These are phyloP conservation scores for Mucor circinelloides DNA, from an alignment of 371 early-diverging fungal species.

Conservation along the genomic window DNA sequence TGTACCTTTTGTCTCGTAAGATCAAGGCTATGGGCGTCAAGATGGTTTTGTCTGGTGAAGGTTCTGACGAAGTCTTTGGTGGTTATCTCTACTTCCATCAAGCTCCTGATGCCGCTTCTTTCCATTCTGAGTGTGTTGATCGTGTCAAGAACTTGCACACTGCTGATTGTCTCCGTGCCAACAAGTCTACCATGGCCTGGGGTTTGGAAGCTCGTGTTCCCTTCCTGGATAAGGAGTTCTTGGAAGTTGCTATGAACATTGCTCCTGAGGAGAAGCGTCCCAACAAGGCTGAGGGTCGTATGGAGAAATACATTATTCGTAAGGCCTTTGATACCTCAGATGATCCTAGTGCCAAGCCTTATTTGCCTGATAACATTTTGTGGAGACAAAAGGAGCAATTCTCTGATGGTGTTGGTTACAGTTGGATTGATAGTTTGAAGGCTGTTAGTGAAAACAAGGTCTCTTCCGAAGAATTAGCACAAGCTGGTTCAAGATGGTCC, in stretches of 20 bases:
- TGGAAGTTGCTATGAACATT: constrained; percentile 87
- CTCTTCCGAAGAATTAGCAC: constrained; percentile 75
- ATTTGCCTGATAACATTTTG: constrained; percentile 86
- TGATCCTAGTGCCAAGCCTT: constrained; percentile 69
- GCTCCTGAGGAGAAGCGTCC: constrained; percentile 80
- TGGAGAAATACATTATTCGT: constrained; percentile 89
- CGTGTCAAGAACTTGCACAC: constrained; percentile 95
- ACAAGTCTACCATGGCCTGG: constrained; percentile 99
- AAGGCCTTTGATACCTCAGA: constrained; percentile 74
- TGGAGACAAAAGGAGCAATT: constrained; percentile 99
- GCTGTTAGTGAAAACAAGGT: constrained; percentile 69
- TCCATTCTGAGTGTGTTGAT: constrained; percentile 86
- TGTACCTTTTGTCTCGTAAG: constrained; percentile 92
- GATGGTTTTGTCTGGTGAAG: constrained; percentile 98
- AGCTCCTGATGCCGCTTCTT: constrained; percentile 79
- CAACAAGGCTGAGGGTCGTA: constrained; percentile 59
- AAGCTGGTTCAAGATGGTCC: constrained; percentile 74
- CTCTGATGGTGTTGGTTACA: constrained; percentile 96
- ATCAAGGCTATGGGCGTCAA: constrained; percentile 98
- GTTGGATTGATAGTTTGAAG: constrained; percentile 94
- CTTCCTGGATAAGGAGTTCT: constrained; percentile 87
- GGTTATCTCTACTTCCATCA: constrained; percentile 97
- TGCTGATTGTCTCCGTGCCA: constrained; percentile 93
- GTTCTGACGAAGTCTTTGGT: constrained; percentile 95
- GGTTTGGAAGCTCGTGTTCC: constrained; percentile 97